Evolutionary conservation across 352 stramenopile species (phyloP).

Genomic region (Pelagophyceae sp.): DNA sequence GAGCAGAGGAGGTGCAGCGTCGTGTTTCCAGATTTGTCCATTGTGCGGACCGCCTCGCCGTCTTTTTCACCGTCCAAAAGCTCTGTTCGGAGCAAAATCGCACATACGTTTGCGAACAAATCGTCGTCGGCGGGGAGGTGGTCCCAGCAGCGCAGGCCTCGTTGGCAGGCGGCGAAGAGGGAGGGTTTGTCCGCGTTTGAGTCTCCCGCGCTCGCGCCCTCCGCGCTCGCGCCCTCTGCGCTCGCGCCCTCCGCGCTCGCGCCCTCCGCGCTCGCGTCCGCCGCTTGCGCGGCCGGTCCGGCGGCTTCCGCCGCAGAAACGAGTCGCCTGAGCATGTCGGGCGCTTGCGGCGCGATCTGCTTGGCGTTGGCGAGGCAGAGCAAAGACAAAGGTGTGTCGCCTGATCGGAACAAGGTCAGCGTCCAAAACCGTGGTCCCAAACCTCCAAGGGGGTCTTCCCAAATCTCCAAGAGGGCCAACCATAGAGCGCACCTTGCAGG

Average conservation of each 20-base stretch:
- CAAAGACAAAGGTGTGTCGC: neutral
- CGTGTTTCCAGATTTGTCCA: neutral
- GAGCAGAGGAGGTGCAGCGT: neutral
- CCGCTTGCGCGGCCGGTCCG: neutral
- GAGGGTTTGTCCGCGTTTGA: neutral
- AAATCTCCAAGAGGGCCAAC: no score
- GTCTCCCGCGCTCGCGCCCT: neutral
- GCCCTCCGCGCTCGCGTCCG: neutral
- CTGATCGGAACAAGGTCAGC: neutral
- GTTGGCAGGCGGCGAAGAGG: neutral
- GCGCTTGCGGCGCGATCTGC: neutral
- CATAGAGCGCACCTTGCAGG: neutral
- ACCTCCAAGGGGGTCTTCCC: no score
- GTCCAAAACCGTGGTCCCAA: no score
- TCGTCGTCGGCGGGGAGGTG: neutral
- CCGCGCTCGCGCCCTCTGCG: neutral
- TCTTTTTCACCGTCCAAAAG: neutral
- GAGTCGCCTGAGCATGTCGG: neutral
- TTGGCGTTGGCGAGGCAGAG: neutral
- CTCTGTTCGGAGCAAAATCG: neutral
- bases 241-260: neutral
- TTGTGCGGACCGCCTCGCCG: neutral
- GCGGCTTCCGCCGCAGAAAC: neutral
- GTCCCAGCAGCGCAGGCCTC: conserved; percentile 2
- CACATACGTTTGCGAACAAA: neutral